These are phyloP conservation scores for Aethionema arabicum DNA, from an alignment of 345 rosid genomes.

Conservation along the genomic window DNA sequence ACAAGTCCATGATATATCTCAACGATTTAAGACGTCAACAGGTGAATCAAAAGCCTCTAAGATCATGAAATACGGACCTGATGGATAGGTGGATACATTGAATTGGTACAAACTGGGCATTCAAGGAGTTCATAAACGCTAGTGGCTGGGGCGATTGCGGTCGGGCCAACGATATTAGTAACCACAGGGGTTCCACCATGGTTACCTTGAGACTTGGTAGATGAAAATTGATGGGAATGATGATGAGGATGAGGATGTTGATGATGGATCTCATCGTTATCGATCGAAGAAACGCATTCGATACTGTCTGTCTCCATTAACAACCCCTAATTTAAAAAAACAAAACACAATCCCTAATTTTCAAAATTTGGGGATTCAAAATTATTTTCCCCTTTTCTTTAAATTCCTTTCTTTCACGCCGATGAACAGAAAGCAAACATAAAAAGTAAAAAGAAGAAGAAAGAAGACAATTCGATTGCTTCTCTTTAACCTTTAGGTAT, in stretches of 20 bases:
- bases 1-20: too few species aligned
- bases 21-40: too few species aligned
- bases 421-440: not conserved
- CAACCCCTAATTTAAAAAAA: not conserved
- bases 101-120: slow-evolving; percentile 91
- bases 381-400: not conserved
- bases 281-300: slow-evolving; percentile 62
- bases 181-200: slow-evolving; percentile 25
- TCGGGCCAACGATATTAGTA: slow-evolving; percentile 40
- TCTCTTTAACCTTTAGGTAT: slow-evolving; percentile 14
- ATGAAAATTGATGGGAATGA: slow-evolving; percentile 48
- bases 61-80: slow-evolving; percentile 50
- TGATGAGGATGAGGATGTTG: slow-evolving; percentile 39
- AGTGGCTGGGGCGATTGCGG: slow-evolving; percentile 60
- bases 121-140: slow-evolving; percentile 86
- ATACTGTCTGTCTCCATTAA: slow-evolving; percentile 64
- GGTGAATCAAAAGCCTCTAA: not conserved
- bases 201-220: slow-evolving; percentile 50
- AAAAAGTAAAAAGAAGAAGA: not conserved
- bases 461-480: not conserved
- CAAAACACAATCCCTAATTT: slow-evolving; percentile 1
- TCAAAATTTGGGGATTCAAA: not conserved
- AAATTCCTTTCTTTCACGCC: slow-evolving; percentile 14
- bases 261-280: slow-evolving; percentile 63
- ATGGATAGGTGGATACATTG: slow-evolving; percentile 93